Percentiles rank a stretch among this genome's conserved stretches.
These are phyloP conservation scores for Tausonia pullulans DNA, from an alignment of 1,284 basidiomycete species.

Conservation along the genomic window DNA sequence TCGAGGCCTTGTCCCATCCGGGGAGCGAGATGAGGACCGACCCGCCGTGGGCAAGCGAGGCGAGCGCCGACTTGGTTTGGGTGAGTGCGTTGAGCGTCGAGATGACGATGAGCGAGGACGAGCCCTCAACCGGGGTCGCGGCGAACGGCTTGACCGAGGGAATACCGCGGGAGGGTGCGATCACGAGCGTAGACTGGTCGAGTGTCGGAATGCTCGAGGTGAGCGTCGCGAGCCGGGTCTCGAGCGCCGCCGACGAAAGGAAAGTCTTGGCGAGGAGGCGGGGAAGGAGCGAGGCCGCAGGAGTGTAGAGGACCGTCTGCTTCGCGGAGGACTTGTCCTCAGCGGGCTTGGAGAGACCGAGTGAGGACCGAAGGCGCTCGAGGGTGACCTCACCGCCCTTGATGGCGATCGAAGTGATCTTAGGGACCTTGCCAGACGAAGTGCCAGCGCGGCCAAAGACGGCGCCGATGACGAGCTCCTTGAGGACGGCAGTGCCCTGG, in stretches of 20 bases:
- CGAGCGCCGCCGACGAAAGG: constrained; percentile 32
- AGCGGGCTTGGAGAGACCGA: constrained; percentile 14
- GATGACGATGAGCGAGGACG: constrained; percentile 30
- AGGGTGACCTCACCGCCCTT: constrained; percentile 5
- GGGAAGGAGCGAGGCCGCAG: constrained; percentile 30
- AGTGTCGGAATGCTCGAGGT: constrained; percentile 31
- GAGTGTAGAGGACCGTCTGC: constrained; percentile 31
- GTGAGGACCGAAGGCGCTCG: constrained; percentile 13
- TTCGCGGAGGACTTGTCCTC: constrained; percentile 22
- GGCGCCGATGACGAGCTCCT: constrained; percentile 26
- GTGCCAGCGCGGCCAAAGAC: constrained; percentile 31
- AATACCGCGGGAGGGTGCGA: constrained; percentile 23
- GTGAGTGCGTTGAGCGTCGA: constrained; percentile 33
- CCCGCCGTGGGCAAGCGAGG: constrained; percentile 28
- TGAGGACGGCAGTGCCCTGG: constrained; percentile 29
- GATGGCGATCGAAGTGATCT: constrained; percentile 25
- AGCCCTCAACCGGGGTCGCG: constrained; percentile 4
- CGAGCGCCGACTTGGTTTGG: constrained; percentile 29
- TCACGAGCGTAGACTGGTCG: constrained; percentile 33
- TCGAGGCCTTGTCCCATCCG: constrained; percentile 32
- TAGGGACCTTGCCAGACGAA: constrained; percentile 27
- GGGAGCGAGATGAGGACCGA: constrained; percentile 34
- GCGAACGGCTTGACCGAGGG: constrained; percentile 2
- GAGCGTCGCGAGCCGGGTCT: constrained; percentile 30
- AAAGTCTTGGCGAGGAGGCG: constrained; percentile 34